A percentile compares a stretch with the other conserved stretches of the same genome.
These are phyloP conservation scores for Mucor irregularis DNA, from an alignment of 371 early-diverging fungal species.

Conservation along the genomic window DNA sequence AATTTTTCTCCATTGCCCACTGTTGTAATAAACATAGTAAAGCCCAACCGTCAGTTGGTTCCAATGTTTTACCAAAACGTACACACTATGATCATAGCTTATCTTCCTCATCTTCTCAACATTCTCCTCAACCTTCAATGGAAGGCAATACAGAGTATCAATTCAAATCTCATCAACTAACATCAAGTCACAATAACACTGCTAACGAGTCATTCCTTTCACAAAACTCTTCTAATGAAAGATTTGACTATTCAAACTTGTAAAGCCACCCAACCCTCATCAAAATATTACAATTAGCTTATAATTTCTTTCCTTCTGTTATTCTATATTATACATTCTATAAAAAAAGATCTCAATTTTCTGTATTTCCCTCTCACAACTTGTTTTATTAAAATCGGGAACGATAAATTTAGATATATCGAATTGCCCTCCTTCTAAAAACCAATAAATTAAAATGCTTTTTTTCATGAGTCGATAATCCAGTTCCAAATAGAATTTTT, in stretches of 20 bases:
- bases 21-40: conserved; percentile 31
- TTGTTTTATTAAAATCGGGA: conserved; percentile 4
- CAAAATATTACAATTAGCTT: too few relatives aligned
- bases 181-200: not conserved
- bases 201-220: not conserved
- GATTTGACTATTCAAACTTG: not conserved
- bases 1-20: conserved; percentile 25
- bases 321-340: conserved; percentile 5
- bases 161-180: not conserved
- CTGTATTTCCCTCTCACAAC: not conserved
- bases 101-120: not conserved
- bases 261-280: too few relatives aligned
- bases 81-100: too few relatives aligned
- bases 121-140: too few relatives aligned
- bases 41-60: conserved; percentile 37
- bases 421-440: too few relatives aligned
- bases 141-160: not conserved
- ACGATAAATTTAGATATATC: not conserved
- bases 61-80: conserved; percentile 17
- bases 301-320: too few relatives aligned
- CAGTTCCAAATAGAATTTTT: conserved; percentile 24
- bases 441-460: not conserved
- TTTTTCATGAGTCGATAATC: conserved; percentile 13
- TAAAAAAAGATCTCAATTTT: conserved; percentile 10
- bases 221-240: not conserved